phyloP scores from a whole-genome alignment of 2,329 filamentous ascomycete genomes.

The Diatrype stigma region DNA sequence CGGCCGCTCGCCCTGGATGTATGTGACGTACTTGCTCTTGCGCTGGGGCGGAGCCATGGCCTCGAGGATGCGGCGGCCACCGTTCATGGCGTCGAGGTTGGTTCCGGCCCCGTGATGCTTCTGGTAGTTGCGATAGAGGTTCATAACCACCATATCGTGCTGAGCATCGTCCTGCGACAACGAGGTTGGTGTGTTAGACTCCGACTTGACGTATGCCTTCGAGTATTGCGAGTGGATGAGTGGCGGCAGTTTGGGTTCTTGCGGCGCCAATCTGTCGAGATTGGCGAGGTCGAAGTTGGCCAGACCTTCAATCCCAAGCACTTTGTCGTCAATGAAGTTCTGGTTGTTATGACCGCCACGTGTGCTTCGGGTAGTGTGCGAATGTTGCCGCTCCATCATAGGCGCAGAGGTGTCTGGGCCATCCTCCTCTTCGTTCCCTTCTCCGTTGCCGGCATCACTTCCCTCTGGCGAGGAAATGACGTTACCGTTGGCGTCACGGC shows the following conservation, averaged over 20 bases:
- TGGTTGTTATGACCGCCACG: conserved; percentile 46
- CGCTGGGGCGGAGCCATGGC: conserved; percentile 46
- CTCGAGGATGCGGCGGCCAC: conserved; percentile 53
- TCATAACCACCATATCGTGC: conserved; percentile 55
- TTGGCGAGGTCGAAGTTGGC: conserved; percentile 58
- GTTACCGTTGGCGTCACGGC: conserved; percentile 49
- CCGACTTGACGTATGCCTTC: conserved; percentile 51
- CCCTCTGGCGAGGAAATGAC: conserved; percentile 47
- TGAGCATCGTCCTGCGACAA: conserved; percentile 48
- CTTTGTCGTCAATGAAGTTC: conserved; percentile 54
- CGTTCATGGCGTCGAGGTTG: conserved; percentile 51
- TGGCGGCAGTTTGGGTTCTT: conserved; percentile 57
- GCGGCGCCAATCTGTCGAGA: conserved; percentile 50
- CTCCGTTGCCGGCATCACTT: conserved; percentile 49
- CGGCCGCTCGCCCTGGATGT: conserved; percentile 39
- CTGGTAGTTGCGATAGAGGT: conserved; percentile 54
- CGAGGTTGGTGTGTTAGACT: conserved; percentile 52
- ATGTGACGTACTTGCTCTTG: conserved; percentile 45
- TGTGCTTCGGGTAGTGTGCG: conserved; percentile 61
- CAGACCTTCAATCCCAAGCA: conserved; percentile 57
- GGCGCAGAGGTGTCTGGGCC: conserved; percentile 47
- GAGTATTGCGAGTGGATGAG: conserved; percentile 55
- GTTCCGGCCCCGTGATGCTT: conserved; percentile 48
- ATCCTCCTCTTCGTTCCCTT: conserved; percentile 46
- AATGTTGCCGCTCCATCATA: conserved; percentile 60